A percentile compares a stretch with the other conserved stretches of the same genome.
phyloP scores from a whole-genome alignment of 371 early-diverging fungal genomes.

The Mucor lusitanicus region DNA sequence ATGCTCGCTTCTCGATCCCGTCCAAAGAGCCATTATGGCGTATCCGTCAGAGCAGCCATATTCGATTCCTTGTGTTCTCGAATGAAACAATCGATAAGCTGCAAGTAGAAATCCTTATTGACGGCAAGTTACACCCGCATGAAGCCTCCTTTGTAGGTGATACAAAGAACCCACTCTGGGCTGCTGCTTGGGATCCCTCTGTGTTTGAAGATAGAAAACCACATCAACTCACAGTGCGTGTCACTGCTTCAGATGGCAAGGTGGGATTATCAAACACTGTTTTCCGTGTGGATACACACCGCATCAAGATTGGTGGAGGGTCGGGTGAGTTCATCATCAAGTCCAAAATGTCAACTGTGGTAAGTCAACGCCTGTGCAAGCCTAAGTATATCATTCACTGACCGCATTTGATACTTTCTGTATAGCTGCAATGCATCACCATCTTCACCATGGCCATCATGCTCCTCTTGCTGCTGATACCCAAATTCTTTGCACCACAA shows the following conservation, averaged over 20 bases:
- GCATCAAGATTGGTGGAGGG: constrained; percentile 63
- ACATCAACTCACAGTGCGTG: constrained; percentile 65
- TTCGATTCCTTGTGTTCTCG: constrained; percentile 76
- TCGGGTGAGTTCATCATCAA: constrained; percentile 78
- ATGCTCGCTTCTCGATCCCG: constrained; percentile 73
- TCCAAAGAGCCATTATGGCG: constrained; percentile 70
- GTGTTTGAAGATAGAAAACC: constrained; percentile 59
- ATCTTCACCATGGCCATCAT: constrained; percentile 19
- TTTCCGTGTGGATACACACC: constrained; percentile 68
- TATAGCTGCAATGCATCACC: constrained; percentile 29
- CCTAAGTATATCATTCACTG: too few species aligned
- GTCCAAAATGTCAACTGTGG: constrained; percentile 54
- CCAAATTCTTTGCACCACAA: constrained; percentile 31
- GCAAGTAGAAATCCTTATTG: constrained; percentile 51
- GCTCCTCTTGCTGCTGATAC: constrained; percentile 23
- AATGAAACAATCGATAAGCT: constrained; percentile 32
- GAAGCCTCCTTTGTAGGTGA: constrained; percentile 40
- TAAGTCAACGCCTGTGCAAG: constrained; percentile 30
- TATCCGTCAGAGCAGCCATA: constrained; percentile 65
- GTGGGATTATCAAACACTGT: constrained; percentile 34
- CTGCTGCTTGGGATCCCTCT: constrained; percentile 69
- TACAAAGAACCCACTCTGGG: constrained; percentile 70
- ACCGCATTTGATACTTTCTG: too few species aligned
- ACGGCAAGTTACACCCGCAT: constrained; percentile 39
- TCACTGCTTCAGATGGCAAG: constrained; percentile 54